phyloP scores from a whole-genome alignment of 805 yeast species.

The Lachancea quebecensis region DNA sequence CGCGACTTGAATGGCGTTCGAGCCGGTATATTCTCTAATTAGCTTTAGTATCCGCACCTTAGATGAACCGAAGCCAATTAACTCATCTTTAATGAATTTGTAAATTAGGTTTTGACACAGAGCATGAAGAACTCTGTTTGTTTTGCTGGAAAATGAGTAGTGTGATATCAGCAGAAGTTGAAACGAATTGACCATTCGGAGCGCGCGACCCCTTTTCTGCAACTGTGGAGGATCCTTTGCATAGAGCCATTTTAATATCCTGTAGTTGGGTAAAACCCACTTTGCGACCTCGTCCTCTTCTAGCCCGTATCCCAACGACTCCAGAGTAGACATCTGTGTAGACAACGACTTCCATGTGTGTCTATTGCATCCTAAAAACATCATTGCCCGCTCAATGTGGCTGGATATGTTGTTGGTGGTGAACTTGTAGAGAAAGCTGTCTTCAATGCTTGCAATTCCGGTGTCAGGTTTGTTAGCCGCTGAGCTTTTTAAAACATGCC shows the following conservation, averaged over 20 bases:
- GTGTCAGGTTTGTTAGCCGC: slow-evolving; percentile 3
- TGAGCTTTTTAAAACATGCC: not conserved
- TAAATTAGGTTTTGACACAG: slow-evolving; percentile 1
- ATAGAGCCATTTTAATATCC: slow-evolving; percentile 7
- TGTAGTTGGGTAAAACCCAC: slow-evolving; percentile 17
- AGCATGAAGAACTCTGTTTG: not conserved
- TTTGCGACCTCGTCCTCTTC: slow-evolving; percentile 9
- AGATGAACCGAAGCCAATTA: not conserved
- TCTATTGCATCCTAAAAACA: not conserved
- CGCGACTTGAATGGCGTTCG: not conserved
- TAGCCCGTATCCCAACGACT: slow-evolving; percentile 13
- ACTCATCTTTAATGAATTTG: slow-evolving; percentile 3
- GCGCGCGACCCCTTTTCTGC: not conserved
- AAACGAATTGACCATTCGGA: slow-evolving; percentile 13
- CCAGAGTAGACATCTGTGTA: slow-evolving; percentile 2
- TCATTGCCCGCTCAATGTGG: slow-evolving; percentile 8
- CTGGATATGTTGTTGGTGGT: slow-evolving; percentile 2
- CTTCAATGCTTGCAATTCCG: not conserved
- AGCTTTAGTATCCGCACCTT: slow-evolving; percentile 1
- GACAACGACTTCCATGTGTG: not conserved
- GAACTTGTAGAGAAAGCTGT: slow-evolving; percentile 1
- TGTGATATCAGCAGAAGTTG: slow-evolving; percentile 18
- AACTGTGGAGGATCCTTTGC: slow-evolving; percentile 2
- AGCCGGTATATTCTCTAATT: not conserved
- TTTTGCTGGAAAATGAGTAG: slow-evolving; percentile 8